phyloP scores from a whole-genome alignment of 169 alveolate species.

The Plasmodium gonderi region DNA sequence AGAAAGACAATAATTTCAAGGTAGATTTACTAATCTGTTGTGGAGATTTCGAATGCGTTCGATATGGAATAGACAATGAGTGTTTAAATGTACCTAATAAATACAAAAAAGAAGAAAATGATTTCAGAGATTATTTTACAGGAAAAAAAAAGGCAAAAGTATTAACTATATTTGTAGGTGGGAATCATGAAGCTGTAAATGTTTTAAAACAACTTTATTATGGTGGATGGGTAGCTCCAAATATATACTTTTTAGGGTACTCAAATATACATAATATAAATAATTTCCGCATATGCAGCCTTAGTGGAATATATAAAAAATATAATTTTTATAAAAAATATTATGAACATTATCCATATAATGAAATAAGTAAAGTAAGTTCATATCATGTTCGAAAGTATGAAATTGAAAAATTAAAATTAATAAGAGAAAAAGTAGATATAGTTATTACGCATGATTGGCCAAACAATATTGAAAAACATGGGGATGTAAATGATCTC shows the following conservation, averaged over 20 bases:
- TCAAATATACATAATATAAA: conserved; percentile 92
- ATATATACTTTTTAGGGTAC: conserved; percentile 96
- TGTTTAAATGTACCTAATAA: conserved; percentile 93
- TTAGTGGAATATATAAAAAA: conserved; percentile 94
- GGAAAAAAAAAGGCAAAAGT: conserved; percentile 92
- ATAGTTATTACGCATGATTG: conserved; percentile 97
- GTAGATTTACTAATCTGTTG: conserved; percentile 94
- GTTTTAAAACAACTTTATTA: conserved; percentile 92
- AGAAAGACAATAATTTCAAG: conserved; percentile 85
- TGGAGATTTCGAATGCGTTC: conserved; percentile 96
- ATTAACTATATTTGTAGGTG: conserved; percentile 97
- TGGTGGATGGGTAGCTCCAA: conserved; percentile 99
- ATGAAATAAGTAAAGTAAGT: conserved; percentile 87
- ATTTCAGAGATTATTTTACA: conserved; percentile 92
- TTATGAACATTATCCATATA: conserved; percentile 92
- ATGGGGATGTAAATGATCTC: conserved; percentile 87
- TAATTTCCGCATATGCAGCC: conserved; percentile 94
- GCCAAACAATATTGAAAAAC: conserved; percentile 92
- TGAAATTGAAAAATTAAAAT: conserved; percentile 90
- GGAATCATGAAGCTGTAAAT: conserved; percentile 98
- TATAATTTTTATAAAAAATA: conserved; percentile 83
- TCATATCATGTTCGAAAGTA: conserved; percentile 92
- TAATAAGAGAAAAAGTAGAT: conserved; percentile 88
- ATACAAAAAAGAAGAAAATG: conserved; percentile 90
- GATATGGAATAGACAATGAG: conserved; percentile 91